These are phyloP conservation scores for Alliaria petiolata DNA, from an alignment of 345 rosid species.

Conservation along the genomic window DNA sequence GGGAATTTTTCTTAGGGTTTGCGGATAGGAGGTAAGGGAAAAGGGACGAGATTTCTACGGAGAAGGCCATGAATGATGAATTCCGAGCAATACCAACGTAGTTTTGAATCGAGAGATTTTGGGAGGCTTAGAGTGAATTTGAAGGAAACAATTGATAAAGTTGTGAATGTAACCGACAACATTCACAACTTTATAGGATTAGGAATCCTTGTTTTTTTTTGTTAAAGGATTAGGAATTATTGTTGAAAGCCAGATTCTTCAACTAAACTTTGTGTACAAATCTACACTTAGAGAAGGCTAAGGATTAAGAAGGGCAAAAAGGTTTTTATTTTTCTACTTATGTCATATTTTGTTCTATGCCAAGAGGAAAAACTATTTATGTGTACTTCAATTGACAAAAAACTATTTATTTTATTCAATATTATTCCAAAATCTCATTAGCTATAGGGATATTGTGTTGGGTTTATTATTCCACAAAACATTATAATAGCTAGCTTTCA, in stretches of 20 bases:
- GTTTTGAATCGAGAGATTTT: background rate
- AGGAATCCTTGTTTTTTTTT: too few species aligned
- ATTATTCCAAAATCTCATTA: too few species aligned
- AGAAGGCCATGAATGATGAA: constrained; percentile 30
- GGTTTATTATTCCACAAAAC: too few species aligned
- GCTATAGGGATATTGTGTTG: too few species aligned
- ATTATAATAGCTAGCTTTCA: too few species aligned
- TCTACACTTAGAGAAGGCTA: background rate
- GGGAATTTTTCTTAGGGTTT: constrained; percentile 16
- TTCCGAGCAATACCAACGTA: background rate
- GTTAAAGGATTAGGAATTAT: background rate
- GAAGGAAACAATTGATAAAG: background rate
- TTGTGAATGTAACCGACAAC: too few species aligned
- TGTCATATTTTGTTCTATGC: background rate
- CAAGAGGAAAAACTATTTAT: too few species aligned
- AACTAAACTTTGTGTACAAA: too few species aligned
- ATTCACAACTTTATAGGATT: too few species aligned
- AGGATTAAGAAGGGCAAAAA: background rate
- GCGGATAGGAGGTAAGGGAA: constrained; percentile 7
- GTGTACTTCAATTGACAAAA: too few species aligned
- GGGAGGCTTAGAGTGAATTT: background rate
- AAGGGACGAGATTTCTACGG: constrained; percentile 19
- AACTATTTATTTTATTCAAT: too few species aligned
- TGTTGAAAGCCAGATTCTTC: background rate
- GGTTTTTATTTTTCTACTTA: background rate